Percentiles rank a stretch among this genome's conserved stretches.
Evolutionary conservation across 179 eudicot species (phyloP).

Genomic region (Vitellaria paradoxa): DNA sequence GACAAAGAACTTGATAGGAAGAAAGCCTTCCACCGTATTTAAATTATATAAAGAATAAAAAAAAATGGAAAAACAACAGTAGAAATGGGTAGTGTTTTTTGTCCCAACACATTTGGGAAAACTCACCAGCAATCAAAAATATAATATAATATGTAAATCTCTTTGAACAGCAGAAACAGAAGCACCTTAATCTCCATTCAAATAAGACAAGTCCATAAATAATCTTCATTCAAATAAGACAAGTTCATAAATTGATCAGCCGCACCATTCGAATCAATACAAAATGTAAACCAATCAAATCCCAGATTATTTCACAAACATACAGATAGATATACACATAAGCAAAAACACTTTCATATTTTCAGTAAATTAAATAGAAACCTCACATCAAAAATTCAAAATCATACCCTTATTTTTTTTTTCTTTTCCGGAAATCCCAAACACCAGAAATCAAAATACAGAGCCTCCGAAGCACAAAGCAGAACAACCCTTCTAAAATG

Average conservation of each 20-base stretch:
- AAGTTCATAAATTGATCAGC: too few species aligned
- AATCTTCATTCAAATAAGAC: too few species aligned
- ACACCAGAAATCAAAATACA: neutral
- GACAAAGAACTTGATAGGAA: neutral
- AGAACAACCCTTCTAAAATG: neutral
- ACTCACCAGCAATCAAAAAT: neutral
- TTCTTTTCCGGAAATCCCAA: neutral
- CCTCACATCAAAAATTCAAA: neutral
- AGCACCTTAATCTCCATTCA: neutral
- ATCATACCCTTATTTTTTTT: constrained; percentile 2
- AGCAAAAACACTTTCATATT: neutral
- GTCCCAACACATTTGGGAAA: neutral
- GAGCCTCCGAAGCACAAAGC: constrained; percentile 1
- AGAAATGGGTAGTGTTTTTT: neutral
- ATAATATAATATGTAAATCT: neutral
- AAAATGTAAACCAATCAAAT: neutral
- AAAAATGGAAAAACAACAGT: neutral
- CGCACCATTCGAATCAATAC: neutral
- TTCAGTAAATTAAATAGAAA: neutral
- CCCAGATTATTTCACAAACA: neutral
- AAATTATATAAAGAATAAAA: neutral
- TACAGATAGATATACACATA: neutral
- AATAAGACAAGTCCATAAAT: too few species aligned
- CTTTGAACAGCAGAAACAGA: neutral
- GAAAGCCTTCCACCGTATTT: constrained; percentile 1